Conservation (phyloP, 768 basidiomycete species). For the Tubosaeta brunneosetosa region DNA sequence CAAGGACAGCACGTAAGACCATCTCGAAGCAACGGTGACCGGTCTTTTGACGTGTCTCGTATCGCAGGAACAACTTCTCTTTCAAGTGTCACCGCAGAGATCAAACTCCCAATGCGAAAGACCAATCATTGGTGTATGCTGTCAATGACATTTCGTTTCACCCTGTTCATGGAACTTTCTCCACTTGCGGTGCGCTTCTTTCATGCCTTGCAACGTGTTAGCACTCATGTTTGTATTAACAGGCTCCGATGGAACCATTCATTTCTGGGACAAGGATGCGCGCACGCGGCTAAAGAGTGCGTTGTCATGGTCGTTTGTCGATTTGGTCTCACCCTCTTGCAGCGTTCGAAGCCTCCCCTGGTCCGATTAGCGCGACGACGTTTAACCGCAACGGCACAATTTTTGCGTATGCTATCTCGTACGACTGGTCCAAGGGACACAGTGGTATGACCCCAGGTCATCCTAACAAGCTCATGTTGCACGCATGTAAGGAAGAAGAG, state of each 20-base stretch:
- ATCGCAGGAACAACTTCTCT: slow-evolving; percentile 68
- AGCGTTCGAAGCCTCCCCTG: slow-evolving; percentile 72
- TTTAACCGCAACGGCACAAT: slow-evolving; percentile 89
- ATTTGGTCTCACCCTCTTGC: slow-evolving; percentile 4
- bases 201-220: slow-evolving; percentile 21
- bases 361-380: slow-evolving; percentile 72
- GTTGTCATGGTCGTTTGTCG: not conserved
- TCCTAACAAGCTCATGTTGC: slow-evolving; percentile 79
- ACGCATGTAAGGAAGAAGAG: slow-evolving; percentile 84
- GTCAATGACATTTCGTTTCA: slow-evolving; percentile 89
- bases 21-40: not conserved
- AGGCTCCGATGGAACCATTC: slow-evolving; percentile 83
- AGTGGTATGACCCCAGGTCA: slow-evolving; percentile 68
- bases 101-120: slow-evolving; percentile 49
- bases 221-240: slow-evolving; percentile 6
- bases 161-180: slow-evolving; percentile 79
- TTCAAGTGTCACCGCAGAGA: slow-evolving; percentile 81
- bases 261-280: slow-evolving; percentile 94
- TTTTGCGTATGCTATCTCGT: slow-evolving; percentile 89
- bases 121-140: slow-evolving; percentile 68
- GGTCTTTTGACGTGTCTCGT: not conserved
- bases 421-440: slow-evolving; percentile 93
- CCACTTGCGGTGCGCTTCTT: slow-evolving; percentile 57
- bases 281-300: slow-evolving; percentile 87
- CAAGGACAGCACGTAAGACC: slow-evolving; percentile 64